Conservation (phyloP, 768 basidiomycete genomes). For the Pleurotus cornucopiae region DNA sequence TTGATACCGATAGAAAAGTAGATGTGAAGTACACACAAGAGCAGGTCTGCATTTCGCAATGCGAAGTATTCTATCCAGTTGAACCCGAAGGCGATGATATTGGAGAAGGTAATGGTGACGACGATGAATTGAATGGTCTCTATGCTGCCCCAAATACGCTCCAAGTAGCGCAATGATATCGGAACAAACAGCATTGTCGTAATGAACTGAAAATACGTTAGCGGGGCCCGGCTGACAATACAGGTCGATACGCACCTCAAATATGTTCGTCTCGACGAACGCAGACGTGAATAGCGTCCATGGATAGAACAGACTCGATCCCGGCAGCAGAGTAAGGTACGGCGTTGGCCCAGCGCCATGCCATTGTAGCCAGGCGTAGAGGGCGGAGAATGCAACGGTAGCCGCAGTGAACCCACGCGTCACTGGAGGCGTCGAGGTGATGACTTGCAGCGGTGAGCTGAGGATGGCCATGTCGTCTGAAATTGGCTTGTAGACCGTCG, state of each 20-base stretch:
- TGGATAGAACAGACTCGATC: conserved; percentile 76
- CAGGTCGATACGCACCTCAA: conserved; percentile 61
- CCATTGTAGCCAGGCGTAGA: conserved; percentile 68
- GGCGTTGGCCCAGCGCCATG: conserved; percentile 40
- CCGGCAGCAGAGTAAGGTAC: conserved; percentile 80
- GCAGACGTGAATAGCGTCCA: conserved; percentile 93
- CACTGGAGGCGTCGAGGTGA: conserved; percentile 72
- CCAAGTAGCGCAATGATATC: conserved; percentile 83
- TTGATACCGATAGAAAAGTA: conserved; percentile 8
- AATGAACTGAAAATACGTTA: conserved; percentile 52
- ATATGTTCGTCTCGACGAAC: conserved; percentile 77
- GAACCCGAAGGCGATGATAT: conserved; percentile 83
- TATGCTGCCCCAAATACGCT: conserved; percentile 88
- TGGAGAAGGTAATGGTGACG: conserved; percentile 74
- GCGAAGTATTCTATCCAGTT: conserved; percentile 84
- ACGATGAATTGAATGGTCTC: conserved; percentile 86
- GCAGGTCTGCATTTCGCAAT: conserved; percentile 65
- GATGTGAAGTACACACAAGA: conserved; percentile 55
- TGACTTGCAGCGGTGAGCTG: conserved; percentile 63
- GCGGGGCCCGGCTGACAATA: not conserved
- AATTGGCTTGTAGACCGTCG: conserved; percentile 10
- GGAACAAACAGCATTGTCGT: conserved; percentile 75
- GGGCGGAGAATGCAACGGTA: conserved; percentile 52
- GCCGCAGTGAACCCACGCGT: conserved; percentile 69
- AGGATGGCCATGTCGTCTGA: conserved; percentile 62